Conservation (phyloP, 2,329 filamentous ascomycete genomes). For the Trichophaea hybrida region DNA sequence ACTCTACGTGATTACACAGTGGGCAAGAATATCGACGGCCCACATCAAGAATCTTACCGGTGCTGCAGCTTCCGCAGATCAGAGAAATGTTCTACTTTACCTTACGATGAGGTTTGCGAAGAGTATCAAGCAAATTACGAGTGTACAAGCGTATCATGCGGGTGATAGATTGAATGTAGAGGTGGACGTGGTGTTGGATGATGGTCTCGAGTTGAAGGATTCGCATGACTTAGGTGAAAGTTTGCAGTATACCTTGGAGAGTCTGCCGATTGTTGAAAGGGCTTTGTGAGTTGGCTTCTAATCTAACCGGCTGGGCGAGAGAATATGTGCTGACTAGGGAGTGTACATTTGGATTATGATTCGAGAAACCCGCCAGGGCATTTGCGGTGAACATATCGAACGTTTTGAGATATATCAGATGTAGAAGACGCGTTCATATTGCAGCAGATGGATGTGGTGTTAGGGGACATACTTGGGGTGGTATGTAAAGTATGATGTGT, state of each 20-base stretch:
- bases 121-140: slow-evolving; percentile 73
- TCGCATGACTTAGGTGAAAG: slow-evolving; percentile 68
- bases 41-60: slow-evolving; percentile 73
- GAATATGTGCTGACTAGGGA: slow-evolving; percentile 1
- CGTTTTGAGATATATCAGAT: neutral
- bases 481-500: no score
- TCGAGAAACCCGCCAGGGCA: slow-evolving; percentile 23
- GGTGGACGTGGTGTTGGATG: slow-evolving; percentile 71
- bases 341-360: slow-evolving; percentile 26
- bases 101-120: slow-evolving; percentile 87
- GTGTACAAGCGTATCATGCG: slow-evolving; percentile 68
- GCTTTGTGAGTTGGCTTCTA: slow-evolving; percentile 26
- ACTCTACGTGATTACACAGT: slow-evolving; percentile 63
- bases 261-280: slow-evolving; percentile 61
- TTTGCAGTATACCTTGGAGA: slow-evolving; percentile 71
- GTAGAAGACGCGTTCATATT: no score
- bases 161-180: slow-evolving; percentile 74
- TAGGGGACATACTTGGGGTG: no score
- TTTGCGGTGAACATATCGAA: slow-evolving; percentile 10
- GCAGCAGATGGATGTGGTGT: no score
- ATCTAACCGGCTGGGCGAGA: neutral
- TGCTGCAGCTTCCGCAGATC: slow-evolving; percentile 62
- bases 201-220: slow-evolving; percentile 59
- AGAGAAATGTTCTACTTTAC: slow-evolving; percentile 75
- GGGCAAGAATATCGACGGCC: slow-evolving; percentile 56